Conservation (phyloP, 2,329 filamentous ascomycete genomes). For the Botrytis galanthina region DNA sequence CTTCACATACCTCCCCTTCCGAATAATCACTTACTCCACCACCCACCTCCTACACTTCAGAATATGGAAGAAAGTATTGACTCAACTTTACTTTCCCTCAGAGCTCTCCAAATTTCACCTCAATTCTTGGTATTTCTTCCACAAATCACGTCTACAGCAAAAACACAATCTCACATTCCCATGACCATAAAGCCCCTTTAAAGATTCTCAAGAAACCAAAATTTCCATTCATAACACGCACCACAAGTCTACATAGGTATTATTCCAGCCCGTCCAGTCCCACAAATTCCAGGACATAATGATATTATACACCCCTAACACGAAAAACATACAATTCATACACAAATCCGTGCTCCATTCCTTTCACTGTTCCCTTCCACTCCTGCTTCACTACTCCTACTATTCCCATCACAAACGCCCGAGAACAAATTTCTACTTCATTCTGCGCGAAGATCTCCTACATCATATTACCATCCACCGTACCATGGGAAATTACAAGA, state of each 20-base stretch:
- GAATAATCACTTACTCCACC: not conserved
- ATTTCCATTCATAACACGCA: not conserved
- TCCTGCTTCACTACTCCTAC: not conserved
- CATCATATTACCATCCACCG: not conserved
- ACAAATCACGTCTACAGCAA: too few species aligned
- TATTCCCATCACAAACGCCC: not conserved
- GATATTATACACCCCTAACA: slow-evolving; percentile 4
- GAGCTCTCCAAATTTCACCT: not conserved
- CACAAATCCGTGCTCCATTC: not conserved
- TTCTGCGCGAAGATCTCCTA: not conserved
- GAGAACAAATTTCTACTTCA: not conserved
- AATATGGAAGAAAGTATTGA: not conserved
- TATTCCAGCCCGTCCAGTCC: not conserved
- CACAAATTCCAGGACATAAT: not conserved
- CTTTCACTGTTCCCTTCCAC: not conserved
- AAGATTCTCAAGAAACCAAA: not conserved
- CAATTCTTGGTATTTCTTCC: not conserved
- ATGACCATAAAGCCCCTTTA: not conserved
- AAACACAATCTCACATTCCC: not conserved
- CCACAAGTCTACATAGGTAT: slow-evolving; percentile 5
- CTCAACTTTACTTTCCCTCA: not conserved
- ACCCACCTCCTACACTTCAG: not conserved
- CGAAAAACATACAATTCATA: slow-evolving; percentile 9
- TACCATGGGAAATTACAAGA: slow-evolving; percentile 51
- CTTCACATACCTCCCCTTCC: too few species aligned